A percentile compares a stretch with the other conserved stretches of the same genome.
Conservation (phyloP, 441 rosid genomes). For the Flueggea neowawraea region DNA sequence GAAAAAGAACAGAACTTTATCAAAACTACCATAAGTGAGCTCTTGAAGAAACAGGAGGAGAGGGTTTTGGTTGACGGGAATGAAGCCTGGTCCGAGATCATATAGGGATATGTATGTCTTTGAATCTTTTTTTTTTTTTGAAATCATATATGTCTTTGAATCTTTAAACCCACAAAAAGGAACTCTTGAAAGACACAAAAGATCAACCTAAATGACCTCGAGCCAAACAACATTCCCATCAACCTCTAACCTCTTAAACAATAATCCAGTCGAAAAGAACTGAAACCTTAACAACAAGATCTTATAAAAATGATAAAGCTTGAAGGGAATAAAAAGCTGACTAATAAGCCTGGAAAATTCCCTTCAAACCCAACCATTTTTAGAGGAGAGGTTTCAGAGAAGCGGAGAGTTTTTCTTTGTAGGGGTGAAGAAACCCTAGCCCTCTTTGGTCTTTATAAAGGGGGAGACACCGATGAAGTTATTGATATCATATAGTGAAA, state of each 20-base stretch:
- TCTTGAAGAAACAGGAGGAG: conserved; percentile 4
- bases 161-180: not conserved
- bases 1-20: not conserved
- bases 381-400: not conserved
- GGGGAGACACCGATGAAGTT: not conserved
- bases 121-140: too few relatives aligned
- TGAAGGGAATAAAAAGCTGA: conserved; percentile 28
- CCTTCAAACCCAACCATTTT: too few relatives aligned
- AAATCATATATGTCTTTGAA: too few relatives aligned
- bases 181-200: conserved; percentile 8
- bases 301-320: not conserved
- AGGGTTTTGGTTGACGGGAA: conserved; percentile 43
- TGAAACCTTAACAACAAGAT: not conserved
- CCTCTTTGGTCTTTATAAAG: conserved; percentile 4
- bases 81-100: conserved; percentile 71
- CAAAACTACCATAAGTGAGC: conserved; percentile 1
- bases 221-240: conserved; percentile 65
- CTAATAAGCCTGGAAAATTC: not conserved
- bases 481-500: not conserved
- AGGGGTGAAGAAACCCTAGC: conserved; percentile 10
- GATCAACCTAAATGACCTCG: conserved; percentile 37
- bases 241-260: conserved; percentile 28
- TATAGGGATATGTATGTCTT: conserved; percentile 13
- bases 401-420: not conserved
- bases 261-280: not conserved